A percentile compares a stretch with the other conserved stretches of the same genome.
Conservation (phyloP, 306 rosid species). For the Dryas alaskensis region DNA sequence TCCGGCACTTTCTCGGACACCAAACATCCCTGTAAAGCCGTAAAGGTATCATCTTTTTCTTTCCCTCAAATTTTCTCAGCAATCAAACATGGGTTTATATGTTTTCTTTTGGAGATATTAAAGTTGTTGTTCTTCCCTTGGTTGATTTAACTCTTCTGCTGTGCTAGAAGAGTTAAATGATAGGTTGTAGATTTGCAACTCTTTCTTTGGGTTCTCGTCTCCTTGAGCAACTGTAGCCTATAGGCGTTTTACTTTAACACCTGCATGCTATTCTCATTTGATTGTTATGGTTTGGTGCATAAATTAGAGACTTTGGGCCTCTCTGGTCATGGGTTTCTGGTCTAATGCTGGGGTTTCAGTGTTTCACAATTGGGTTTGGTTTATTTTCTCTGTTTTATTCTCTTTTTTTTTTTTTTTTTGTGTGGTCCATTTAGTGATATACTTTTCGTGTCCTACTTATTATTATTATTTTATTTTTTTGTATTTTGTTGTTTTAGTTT, state of each 20-base stretch:
- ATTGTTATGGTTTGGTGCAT: background rate
- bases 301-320: background rate
- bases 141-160: background rate
- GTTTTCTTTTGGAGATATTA: background rate
- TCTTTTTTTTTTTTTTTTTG: background rate
- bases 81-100: constrained; percentile 3
- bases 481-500: background rate
- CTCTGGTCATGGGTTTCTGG: background rate
- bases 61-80: constrained; percentile 12
- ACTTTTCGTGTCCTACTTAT: too few relatives aligned
- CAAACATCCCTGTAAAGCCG: background rate
- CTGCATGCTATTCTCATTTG: background rate
- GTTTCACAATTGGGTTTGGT: background rate
- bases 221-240: background rate
- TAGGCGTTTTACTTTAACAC: background rate
- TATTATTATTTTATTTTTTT: background rate
- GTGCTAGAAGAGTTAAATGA: background rate
- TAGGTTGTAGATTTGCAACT: background rate
- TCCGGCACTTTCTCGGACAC: constrained; percentile 20
- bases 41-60: background rate
- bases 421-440: background rate
- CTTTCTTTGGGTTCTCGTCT: background rate
- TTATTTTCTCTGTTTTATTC: background rate
- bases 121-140: background rate
- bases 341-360: background rate